Evolutionary conservation across 1,284 basidiomycete genomes (phyloP).

Genomic region (Heterobasidion irregulare): DNA sequence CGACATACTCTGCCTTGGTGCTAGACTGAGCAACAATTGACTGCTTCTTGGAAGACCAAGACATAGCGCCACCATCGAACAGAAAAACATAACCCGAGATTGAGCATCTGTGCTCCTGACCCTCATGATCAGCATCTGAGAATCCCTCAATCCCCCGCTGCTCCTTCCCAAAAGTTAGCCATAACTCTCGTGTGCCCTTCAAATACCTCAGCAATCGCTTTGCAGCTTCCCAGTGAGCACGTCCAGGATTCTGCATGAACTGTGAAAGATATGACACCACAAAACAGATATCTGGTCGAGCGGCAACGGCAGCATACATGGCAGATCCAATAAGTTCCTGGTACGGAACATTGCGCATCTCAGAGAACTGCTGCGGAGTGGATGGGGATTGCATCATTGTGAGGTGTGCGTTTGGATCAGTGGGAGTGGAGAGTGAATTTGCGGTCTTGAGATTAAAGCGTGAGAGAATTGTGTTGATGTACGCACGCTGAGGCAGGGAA

Average conservation of each 20-base stretch:
- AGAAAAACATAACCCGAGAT: slow-evolving; percentile 13
- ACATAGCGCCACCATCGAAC: slow-evolving; percentile 8
- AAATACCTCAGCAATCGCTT: slow-evolving; percentile 16
- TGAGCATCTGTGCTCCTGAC: slow-evolving; percentile 11
- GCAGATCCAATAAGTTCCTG: slow-evolving; percentile 15
- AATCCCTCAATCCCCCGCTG: slow-evolving; percentile 10
- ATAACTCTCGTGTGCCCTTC: slow-evolving; percentile 1
- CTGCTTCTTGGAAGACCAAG: slow-evolving; percentile 18
- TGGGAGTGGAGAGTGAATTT: slow-evolving; percentile 18
- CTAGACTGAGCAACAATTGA: slow-evolving; percentile 13
- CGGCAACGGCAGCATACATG: slow-evolving; percentile 9
- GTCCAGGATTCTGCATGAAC: slow-evolving; percentile 11
- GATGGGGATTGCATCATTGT: slow-evolving; percentile 2
- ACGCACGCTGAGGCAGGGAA: slow-evolving; percentile 17
- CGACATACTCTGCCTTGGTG: neutral
- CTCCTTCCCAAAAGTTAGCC: neutral
- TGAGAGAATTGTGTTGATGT: slow-evolving; percentile 17
- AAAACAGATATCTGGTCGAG: slow-evolving; percentile 16
- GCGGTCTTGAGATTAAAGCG: slow-evolving; percentile 17
- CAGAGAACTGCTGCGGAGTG: neutral
- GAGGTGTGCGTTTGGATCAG: slow-evolving; percentile 15
- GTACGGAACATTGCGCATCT: slow-evolving; percentile 14
- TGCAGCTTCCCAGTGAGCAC: slow-evolving; percentile 12
- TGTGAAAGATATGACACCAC: slow-evolving; percentile 11
- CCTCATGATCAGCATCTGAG: slow-evolving; percentile 22